Conservation (phyloP, 2,329 filamentous ascomycete species). For the Monilinia polystroma region DNA sequence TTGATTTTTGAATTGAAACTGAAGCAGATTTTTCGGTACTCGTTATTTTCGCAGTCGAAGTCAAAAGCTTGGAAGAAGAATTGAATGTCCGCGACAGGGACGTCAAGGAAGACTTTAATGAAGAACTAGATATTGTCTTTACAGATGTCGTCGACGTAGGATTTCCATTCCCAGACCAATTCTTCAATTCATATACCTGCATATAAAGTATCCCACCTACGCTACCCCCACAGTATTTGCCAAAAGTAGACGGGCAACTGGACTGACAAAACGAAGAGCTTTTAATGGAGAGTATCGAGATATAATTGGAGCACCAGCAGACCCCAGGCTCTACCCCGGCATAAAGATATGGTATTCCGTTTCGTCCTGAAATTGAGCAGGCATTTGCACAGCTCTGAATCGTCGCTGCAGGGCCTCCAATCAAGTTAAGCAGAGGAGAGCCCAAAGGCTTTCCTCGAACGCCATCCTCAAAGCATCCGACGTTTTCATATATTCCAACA, state of each 20-base stretch:
- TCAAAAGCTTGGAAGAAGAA: not conserved
- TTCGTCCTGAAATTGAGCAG: conserved; percentile 1
- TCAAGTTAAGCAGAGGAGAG: conserved; percentile 2
- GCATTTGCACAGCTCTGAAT: conserved; percentile 14
- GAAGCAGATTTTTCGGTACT: not conserved
- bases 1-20: not conserved
- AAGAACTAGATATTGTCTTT: not conserved
- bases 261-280: conserved; percentile 13
- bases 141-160: not conserved
- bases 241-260: not conserved
- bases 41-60: not conserved
- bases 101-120: not conserved
- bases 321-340: conserved; percentile 12
- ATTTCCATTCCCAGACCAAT: not conserved
- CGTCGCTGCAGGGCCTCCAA: not conserved
- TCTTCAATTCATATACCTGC: conserved; percentile 14
- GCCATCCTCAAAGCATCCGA: conserved; percentile 15
- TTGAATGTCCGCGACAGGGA: not conserved
- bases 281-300: conserved; percentile 1
- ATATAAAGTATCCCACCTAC: not conserved
- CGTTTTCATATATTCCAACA: not conserved
- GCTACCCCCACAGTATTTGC: conserved; percentile 5
- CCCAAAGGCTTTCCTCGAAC: not conserved
- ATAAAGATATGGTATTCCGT: conserved; percentile 4
- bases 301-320: conserved; percentile 15